phyloP scores from a whole-genome alignment of 345 rosid genomes.

The Ricinus communis region DNA sequence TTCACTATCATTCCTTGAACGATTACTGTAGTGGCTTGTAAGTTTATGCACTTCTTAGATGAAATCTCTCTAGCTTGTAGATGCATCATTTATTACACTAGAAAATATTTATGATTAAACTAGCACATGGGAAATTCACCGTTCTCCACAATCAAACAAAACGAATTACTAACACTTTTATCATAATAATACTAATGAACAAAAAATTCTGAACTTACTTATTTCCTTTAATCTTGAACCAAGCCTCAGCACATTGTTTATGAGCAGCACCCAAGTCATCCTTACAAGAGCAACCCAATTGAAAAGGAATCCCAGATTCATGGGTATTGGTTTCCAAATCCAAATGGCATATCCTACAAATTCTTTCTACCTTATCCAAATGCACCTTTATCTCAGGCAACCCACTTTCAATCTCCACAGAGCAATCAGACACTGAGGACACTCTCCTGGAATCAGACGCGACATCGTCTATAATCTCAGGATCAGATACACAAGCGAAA shows the following conservation, averaged over 20 bases:
- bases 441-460: conserved; percentile 45
- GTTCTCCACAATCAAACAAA: neutral
- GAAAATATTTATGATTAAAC: neutral
- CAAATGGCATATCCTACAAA: conserved; percentile 91
- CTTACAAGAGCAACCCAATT: conserved; percentile 90
- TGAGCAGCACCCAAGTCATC: conserved; percentile 96
- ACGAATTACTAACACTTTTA: neutral
- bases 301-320: conserved; percentile 66
- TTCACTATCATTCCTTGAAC: neutral
- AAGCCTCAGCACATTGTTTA: conserved; percentile 89
- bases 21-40: no score
- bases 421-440: conserved; percentile 59
- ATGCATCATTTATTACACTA: neutral
- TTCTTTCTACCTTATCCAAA: conserved; percentile 45
- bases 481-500: conserved; percentile 45
- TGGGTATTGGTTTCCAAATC: conserved; percentile 64
- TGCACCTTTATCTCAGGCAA: conserved; percentile 44
- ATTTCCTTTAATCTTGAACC: conserved; percentile 98
- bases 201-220: conserved; percentile 45
- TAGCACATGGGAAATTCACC: neutral
- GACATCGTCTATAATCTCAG: conserved; percentile 31
- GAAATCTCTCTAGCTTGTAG: neutral
- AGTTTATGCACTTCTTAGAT: no score
- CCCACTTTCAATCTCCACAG: conserved; percentile 52
- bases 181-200: neutral